A percentile compares a stretch with the other conserved stretches of the same genome.
Conservation (phyloP, 805 yeast species). For the Groenewaldozyma tartarivorans region DNA sequence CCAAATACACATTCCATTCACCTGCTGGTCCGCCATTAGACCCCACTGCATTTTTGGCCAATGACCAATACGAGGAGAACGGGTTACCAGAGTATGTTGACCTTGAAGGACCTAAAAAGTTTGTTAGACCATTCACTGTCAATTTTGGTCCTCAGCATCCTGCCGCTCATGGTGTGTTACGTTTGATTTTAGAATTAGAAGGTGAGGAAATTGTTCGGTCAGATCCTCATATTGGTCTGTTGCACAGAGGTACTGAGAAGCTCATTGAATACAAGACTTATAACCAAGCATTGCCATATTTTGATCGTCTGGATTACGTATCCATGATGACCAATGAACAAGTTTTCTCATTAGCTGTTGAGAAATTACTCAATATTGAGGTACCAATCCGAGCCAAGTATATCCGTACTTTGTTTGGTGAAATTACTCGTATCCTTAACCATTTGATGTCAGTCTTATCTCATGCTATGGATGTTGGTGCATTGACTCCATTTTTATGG, state of each 20-base stretch:
- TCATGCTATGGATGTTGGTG: constrained; percentile 93
- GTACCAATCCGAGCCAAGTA: constrained; percentile 80
- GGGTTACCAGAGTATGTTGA: neutral
- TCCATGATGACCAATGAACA: constrained; percentile 88
- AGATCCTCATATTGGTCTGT: constrained; percentile 82
- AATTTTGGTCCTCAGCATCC: constrained; percentile 94
- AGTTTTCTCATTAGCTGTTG: constrained; percentile 75
- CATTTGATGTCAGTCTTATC: constrained; percentile 81
- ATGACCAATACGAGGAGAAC: neutral
- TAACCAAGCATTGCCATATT: constrained; percentile 81
- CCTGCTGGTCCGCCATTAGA: neutral
- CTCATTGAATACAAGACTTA: constrained; percentile 79
- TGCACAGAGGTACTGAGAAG: constrained; percentile 85
- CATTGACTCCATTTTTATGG: constrained; percentile 87
- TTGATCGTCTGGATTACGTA: constrained; percentile 76
- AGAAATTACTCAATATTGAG: constrained; percentile 73
- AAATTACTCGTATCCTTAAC: constrained; percentile 72
- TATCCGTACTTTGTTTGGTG: constrained; percentile 78
- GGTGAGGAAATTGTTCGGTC: constrained; percentile 84
- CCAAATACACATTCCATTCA: neutral
- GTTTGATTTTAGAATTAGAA: constrained; percentile 74
- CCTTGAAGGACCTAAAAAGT: constrained; percentile 19
- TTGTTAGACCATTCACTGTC: constrained; percentile 79
- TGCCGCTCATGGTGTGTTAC: constrained; percentile 87
- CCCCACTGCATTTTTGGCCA: neutral